Conservation (phyloP, 352 stramenopile genomes). For the Pseudoperonospora humuli region DNA sequence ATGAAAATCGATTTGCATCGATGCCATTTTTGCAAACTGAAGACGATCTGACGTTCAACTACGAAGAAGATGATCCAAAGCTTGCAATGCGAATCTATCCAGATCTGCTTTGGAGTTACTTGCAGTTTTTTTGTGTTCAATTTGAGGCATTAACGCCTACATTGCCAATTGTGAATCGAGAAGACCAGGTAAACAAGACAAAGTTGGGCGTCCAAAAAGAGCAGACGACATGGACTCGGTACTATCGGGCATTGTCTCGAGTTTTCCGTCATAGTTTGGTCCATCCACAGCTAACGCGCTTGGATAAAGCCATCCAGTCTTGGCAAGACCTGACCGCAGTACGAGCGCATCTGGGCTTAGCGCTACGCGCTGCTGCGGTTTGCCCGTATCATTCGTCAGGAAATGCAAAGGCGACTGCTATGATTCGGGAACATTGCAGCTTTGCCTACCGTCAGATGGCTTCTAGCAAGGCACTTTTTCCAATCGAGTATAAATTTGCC, state of each 20-base stretch:
- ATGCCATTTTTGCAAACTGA: constrained; percentile 49
- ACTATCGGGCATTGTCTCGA: constrained; percentile 20
- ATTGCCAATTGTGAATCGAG: constrained; percentile 6
- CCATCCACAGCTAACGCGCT: constrained; percentile 10
- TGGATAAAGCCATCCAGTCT: constrained; percentile 28
- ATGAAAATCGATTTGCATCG: constrained; percentile 46
- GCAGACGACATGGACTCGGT: constrained; percentile 19
- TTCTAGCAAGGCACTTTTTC: constrained; percentile 40
- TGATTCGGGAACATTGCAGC: constrained; percentile 24
- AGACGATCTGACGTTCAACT: constrained; percentile 45
- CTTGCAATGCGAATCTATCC: constrained; percentile 37
- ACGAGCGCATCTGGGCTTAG: constrained; percentile 30
- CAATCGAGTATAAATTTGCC: constrained; percentile 57
- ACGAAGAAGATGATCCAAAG: constrained; percentile 41
- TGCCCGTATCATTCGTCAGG: constrained; percentile 11
- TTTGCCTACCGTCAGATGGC: constrained; percentile 27
- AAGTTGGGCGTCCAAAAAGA: constrained; percentile 9
- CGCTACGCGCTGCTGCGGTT: constrained; percentile 28
- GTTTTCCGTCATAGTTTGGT: constrained; percentile 22
- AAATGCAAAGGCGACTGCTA: constrained; percentile 10
- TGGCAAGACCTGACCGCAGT: constrained; percentile 41
- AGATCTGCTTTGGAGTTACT: constrained; percentile 31
- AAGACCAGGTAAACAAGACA: constrained; percentile 3
- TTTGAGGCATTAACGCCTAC: constrained; percentile 39
- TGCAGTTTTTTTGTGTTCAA: constrained; percentile 53